Base-by-base conservation (phyloP, 2,329 filamentous ascomycete species). In the Spiromastix sp. region DNA sequence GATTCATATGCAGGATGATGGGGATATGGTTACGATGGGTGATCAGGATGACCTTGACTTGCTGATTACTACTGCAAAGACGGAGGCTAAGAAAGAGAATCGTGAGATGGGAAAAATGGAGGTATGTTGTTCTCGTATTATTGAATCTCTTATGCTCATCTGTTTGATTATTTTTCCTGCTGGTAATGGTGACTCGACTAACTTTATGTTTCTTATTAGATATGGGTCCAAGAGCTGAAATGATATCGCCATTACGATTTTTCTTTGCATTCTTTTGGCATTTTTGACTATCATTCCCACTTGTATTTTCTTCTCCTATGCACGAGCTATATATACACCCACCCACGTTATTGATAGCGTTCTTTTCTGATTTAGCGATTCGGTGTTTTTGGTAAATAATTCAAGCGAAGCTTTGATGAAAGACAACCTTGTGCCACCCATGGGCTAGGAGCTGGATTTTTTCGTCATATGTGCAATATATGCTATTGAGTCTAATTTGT, bases 41-140 rank as follows among this genome's bases (percentile, higher is more conserved):
- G 91, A 98, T 57, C 85, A 95, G 59, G 91, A 98, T 52, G 91
- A 98, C 63, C 63, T 95, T 43, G 87, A 96, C 33, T 83, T 95
- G 77, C 78, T 85, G 18, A 70, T 96, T 36, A 72, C 74, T 56
- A 72, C 68, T 30, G 78, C 79, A 5, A 83, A 77, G 57, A 72
- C 72, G 32, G 64, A 67, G 40, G 86, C 82, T 31, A 75, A 70
- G 61, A 82, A 74, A 57, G 81, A 89, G 54, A 74, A 78, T 49
- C 70, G 72, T 43, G 87, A 93, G 43, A 81, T 86, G 67, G 86
- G 84, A 34, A 95, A 94, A 72, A 78, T 95, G 77, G 91, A 96
- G 76, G 85, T 95, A 60, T 72, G 83, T 68, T 42, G 40, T 38
- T 28, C 25, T 20, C 16, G 20, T 19, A 18, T 34, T n/a, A n/a